Evolutionary conservation across 176 grass and related monocot species (phyloP), one percentile per base, ranked within the genome.

Genomic region (Eleusine coracana): DNA sequence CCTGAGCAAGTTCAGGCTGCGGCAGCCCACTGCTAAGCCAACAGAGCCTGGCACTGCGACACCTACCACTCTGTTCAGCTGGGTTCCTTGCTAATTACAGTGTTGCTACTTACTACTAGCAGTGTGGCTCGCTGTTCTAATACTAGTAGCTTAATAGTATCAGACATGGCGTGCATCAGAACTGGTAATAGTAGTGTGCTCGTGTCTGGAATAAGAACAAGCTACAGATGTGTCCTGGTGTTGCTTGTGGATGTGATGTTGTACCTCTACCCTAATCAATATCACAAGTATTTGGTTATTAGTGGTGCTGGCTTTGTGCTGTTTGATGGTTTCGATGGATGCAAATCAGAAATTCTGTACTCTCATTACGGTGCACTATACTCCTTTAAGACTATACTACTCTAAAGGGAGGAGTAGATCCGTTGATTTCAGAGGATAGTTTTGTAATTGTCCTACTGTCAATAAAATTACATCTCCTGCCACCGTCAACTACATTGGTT

Each of bases 201-300:
- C 41, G 75, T 90, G 75, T 61, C 84, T 51, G 37, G 10, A 90
- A 86, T 83, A 86, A 90, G 75, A 62, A 45, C 69, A 68, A 70
- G 75, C 62, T 29, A 16, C 6, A 63, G 62, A 45, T 37, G 80
- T 83, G 68, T 74, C 68, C 25, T 10, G 5, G 31, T 63, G 58
- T 25, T 62, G 68, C 52, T 85, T 59, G 71, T 85, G 65, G 45
- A 7, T 63, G 52, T 58, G 4, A 38, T 84, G 73, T 73, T 80
- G 73, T 73, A 70, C 79, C 4, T 28, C 0, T 56, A 13, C 62
- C 8, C 20, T 63, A 4, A 74, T 73, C 51, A 51, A 62, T 83
- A 15, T 0, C 69, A 74, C 48, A 72, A 67, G 65, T 82, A 28
- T 56, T 66, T 89, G 82, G 46, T 72, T 29, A 39, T 27, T 21